Conservation (phyloP, 352 stramenopile genomes). For the Globisporangium perplexum region DNA sequence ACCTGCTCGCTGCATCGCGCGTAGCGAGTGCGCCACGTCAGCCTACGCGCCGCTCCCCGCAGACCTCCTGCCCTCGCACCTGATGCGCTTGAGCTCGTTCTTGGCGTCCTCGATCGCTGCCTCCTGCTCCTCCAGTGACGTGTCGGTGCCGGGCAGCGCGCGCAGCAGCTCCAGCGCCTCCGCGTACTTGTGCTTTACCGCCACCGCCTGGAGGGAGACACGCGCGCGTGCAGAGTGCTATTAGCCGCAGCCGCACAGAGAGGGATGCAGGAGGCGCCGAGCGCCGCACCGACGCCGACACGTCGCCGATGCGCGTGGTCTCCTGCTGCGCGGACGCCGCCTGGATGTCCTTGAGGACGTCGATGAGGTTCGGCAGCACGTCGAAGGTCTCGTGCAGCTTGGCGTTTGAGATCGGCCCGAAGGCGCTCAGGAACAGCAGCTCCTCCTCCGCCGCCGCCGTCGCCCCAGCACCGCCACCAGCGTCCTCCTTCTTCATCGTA, state of each 20-base stretch:
- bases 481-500: constrained; percentile 14
- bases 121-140: constrained; percentile 75
- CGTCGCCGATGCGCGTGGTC: constrained; percentile 69
- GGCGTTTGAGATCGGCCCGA: constrained; percentile 51
- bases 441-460: constrained; percentile 22
- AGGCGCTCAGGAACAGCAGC: constrained; percentile 28
- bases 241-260: neutral
- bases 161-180: constrained; percentile 62
- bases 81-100: constrained; percentile 68
- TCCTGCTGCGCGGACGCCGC: constrained; percentile 69
- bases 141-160: constrained; percentile 70
- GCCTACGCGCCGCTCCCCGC: too few relatives aligned
- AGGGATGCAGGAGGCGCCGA: neutral
- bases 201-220: constrained; percentile 39
- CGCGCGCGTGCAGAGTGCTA: too few relatives aligned
- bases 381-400: constrained; percentile 80
- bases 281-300: constrained; percentile 64
- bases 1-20: constrained; percentile 47
- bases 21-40: too few relatives aligned
- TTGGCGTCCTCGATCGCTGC: constrained; percentile 62
- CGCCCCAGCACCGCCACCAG: too few relatives aligned
- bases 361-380: constrained; percentile 75
- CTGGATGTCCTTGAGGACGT: constrained; percentile 81
- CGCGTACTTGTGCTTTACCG: constrained; percentile 73
- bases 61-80: too few relatives aligned